A percentile compares a stretch with the other conserved stretches of the same genome.
phyloP scores from a whole-genome alignment of 2,329 filamentous ascomycete genomes.

The Blumeriella jaapii region DNA sequence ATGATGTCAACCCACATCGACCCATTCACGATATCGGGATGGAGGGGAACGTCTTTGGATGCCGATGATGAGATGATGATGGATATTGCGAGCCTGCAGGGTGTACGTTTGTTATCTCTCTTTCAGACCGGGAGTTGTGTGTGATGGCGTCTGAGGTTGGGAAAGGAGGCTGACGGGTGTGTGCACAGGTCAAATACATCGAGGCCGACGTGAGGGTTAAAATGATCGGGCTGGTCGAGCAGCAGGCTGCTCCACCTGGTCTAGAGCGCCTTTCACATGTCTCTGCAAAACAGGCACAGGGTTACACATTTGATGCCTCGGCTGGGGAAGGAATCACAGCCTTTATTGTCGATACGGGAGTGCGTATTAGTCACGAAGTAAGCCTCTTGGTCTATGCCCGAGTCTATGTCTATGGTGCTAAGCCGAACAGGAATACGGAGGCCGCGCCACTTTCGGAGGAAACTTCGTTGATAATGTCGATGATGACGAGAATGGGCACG shows the following conservation, averaged over 20 bases:
- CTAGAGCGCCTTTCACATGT: slow-evolving; percentile 25
- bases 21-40: slow-evolving; percentile 36
- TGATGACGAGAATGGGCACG: slow-evolving; percentile 31
- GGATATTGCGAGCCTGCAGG: slow-evolving; percentile 35
- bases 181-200: slow-evolving; percentile 37
- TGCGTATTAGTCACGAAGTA: slow-evolving; percentile 24
- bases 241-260: slow-evolving; percentile 38
- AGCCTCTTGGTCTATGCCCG: not conserved
- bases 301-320: slow-evolving; percentile 25
- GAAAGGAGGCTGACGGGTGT: slow-evolving; percentile 2
- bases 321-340: slow-evolving; percentile 26
- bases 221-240: slow-evolving; percentile 33
- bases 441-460: slow-evolving; percentile 27
- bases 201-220: slow-evolving; percentile 42
- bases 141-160: not conserved
- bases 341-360: slow-evolving; percentile 30
- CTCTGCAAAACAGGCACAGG: slow-evolving; percentile 10
- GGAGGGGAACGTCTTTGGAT: slow-evolving; percentile 43
- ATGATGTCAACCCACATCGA: slow-evolving; percentile 30
- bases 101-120: slow-evolving; percentile 5
- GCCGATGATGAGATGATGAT: slow-evolving; percentile 39
- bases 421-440: slow-evolving; percentile 25
- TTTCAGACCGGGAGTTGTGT: not conserved
- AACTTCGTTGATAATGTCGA: slow-evolving; percentile 25
- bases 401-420: not conserved